Evolutionary conservation across 768 basidiomycete genomes (phyloP).

Genomic region (Naganishia kalamii): DNA sequence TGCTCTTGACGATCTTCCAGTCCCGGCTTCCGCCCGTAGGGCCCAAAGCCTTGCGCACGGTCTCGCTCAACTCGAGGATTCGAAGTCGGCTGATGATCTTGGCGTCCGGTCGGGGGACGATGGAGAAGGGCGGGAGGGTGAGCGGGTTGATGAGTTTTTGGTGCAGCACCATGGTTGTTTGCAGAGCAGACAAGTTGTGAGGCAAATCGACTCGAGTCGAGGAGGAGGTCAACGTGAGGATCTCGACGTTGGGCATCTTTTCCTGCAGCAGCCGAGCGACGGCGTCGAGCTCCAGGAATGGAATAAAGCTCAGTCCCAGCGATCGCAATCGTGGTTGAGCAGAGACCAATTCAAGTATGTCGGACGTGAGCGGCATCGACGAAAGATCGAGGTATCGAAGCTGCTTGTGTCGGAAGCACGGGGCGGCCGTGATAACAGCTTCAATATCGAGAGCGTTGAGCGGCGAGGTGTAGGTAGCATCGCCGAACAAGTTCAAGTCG

Average conservation of each 20-base stretch:
- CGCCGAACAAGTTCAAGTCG: constrained; percentile 85
- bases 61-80: constrained; percentile 75
- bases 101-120: constrained; percentile 49
- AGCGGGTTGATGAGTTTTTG: constrained; percentile 69
- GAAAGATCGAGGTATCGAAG: constrained; percentile 87
- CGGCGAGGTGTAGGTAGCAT: constrained; percentile 71
- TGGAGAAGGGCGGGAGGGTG: constrained; percentile 69
- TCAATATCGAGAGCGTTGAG: constrained; percentile 61
- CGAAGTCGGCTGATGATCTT: constrained; percentile 58
- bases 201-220: constrained; percentile 65
- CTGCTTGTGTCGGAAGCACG: constrained; percentile 68
- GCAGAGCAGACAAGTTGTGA: constrained; percentile 52
- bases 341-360: constrained; percentile 53
- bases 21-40: constrained; percentile 61
- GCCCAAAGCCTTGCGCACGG: constrained; percentile 65
- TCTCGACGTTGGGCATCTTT: constrained; percentile 71
- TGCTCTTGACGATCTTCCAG: constrained; percentile 85
- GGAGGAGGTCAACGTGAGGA: constrained; percentile 71
- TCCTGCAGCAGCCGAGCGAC: constrained; percentile 63
- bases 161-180: constrained; percentile 71
- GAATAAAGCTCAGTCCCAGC: constrained; percentile 81
- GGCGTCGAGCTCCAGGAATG: constrained; percentile 59
- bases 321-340: constrained; percentile 72
- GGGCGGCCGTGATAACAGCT: constrained; percentile 64
- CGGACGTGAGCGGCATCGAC: constrained; percentile 63